Percentiles rank a stretch among this genome's conserved stretches.
phyloP scores from a whole-genome alignment of 176 grass and related monocot genomes.

The Lolium rigidum region DNA sequence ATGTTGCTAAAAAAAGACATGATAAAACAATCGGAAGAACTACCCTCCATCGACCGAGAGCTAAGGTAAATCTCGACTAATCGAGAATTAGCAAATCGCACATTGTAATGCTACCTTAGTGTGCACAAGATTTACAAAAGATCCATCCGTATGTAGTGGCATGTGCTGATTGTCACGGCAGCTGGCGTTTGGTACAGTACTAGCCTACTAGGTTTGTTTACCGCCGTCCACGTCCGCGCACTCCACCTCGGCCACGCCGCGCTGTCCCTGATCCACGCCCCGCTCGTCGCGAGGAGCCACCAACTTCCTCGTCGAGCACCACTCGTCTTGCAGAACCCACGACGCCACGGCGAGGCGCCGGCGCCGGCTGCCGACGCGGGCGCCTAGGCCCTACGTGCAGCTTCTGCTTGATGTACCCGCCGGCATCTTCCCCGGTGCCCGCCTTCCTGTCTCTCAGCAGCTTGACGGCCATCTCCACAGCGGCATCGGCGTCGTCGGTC shows the following conservation, averaged over 20 bases:
- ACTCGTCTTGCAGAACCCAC: background rate
- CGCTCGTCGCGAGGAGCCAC: background rate
- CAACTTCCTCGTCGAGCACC: background rate
- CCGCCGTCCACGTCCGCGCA: constrained; percentile 1
- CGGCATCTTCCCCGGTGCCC: constrained; percentile 29
- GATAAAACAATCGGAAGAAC: no score
- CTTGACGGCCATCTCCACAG: constrained; percentile 29
- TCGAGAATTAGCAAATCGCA: no score
- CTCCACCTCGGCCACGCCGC: constrained; percentile 1
- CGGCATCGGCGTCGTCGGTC: constrained; percentile 46
- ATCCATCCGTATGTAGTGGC: no score
- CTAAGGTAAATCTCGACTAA: no score
- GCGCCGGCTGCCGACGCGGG: background rate
- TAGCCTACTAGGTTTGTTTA: background rate
- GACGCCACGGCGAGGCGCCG: background rate
- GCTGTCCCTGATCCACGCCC: constrained; percentile 25
- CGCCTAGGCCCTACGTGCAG: constrained; percentile 37
- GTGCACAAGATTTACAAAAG: no score
- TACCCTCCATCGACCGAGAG: no score
- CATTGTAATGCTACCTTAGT: no score
- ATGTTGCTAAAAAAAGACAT: no score
- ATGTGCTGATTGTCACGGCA: no score
- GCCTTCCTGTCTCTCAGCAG: constrained; percentile 46
- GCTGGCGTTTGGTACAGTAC: background rate
- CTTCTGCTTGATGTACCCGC: constrained; percentile 51